Percentiles rank a stretch among this genome's conserved stretches.
phyloP scores from a whole-genome alignment of 768 basidiomycete genomes.

The Boletus rubroflammeus region DNA sequence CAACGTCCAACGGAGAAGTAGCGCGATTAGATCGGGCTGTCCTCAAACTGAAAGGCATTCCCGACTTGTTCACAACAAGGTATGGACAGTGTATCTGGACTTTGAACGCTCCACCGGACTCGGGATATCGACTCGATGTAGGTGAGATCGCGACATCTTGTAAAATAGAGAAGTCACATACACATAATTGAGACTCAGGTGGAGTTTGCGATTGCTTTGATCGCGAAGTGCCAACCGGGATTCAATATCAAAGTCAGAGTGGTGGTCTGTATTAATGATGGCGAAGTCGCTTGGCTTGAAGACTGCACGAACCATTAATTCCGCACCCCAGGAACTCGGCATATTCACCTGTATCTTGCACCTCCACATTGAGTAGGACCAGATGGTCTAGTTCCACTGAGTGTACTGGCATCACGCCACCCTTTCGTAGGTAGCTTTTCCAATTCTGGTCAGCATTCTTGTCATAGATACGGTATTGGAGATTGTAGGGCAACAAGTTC shows the following conservation, averaged over 20 bases:
- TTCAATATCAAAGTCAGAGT: conserved; percentile 86
- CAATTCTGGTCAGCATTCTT: conserved; percentile 93
- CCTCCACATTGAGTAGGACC: conserved; percentile 80
- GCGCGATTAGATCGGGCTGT: conserved; percentile 60
- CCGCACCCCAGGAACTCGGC: neutral
- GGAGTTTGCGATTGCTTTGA: conserved; percentile 66
- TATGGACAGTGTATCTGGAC: conserved; percentile 93
- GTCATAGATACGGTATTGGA: conserved; percentile 96
- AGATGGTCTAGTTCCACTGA: conserved; percentile 90
- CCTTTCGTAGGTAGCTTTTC: conserved; percentile 88
- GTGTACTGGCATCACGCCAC: conserved; percentile 95
- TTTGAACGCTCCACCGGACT: conserved; percentile 94
- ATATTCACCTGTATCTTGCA: conserved; percentile 83
- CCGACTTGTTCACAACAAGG: conserved; percentile 89
- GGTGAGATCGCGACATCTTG: conserved; percentile 5
- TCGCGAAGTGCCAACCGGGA: conserved; percentile 70
- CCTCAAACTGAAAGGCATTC: conserved; percentile 72
- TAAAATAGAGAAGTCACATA: conserved; percentile 38
- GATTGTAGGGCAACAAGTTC: conserved; percentile 89
- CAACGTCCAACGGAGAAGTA: conserved; percentile 69
- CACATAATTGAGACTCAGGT: conserved; percentile 88
- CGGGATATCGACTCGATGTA: conserved; percentile 60
- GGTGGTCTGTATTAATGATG: conserved; percentile 92
- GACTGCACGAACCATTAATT: conserved; percentile 40
- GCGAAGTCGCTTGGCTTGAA: conserved; percentile 95